These are phyloP conservation scores for Tetracentron sinense DNA, from an alignment of 164 flowering plant species.

Conservation along the genomic window DNA sequence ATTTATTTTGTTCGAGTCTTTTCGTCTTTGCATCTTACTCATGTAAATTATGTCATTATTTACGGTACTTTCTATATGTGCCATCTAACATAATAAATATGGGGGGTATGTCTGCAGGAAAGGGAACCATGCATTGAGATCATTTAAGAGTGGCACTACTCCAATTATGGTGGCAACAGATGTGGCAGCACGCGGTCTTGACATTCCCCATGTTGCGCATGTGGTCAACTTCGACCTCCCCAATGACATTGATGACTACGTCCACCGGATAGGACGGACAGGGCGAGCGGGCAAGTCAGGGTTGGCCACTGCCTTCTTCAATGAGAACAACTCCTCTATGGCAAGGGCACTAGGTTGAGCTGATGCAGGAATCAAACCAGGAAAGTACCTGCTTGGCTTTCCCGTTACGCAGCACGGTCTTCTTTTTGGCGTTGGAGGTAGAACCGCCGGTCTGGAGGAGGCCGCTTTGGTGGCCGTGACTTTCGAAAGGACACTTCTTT, in stretches of 20 bases:
- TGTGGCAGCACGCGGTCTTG: constrained; percentile 85
- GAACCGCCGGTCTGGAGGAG: constrained; percentile 53
- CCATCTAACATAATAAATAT: too few relatives aligned
- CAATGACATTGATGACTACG: constrained; percentile 76
- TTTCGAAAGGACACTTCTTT: constrained; percentile 46
- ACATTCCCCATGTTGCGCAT: constrained; percentile 75
- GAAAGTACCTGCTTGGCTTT: constrained; percentile 73
- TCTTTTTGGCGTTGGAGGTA: constrained; percentile 46
- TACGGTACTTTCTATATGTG: too few relatives aligned
- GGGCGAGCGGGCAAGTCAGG: constrained; percentile 73
- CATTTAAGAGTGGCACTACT: constrained; percentile 60
- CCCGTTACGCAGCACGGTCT: constrained; percentile 53
- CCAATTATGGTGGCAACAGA: constrained; percentile 79
- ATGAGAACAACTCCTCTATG: constrained; percentile 50
- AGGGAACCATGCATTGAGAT: constrained; percentile 65
- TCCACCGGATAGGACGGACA: constrained; percentile 70
- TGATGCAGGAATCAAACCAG: constrained; percentile 74
- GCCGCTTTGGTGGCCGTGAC: constrained; percentile 73
- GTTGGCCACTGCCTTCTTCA: constrained; percentile 77
- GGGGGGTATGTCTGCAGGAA: too few relatives aligned
- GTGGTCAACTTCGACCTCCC: constrained; percentile 81
- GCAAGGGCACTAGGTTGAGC: constrained; percentile 53
- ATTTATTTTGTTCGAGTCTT: too few relatives aligned
- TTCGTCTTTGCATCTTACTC: too few relatives aligned
- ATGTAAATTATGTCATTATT: too few relatives aligned